phyloP scores from a whole-genome alignment of 768 basidiomycete species.

The Calocybe indica region DNA sequence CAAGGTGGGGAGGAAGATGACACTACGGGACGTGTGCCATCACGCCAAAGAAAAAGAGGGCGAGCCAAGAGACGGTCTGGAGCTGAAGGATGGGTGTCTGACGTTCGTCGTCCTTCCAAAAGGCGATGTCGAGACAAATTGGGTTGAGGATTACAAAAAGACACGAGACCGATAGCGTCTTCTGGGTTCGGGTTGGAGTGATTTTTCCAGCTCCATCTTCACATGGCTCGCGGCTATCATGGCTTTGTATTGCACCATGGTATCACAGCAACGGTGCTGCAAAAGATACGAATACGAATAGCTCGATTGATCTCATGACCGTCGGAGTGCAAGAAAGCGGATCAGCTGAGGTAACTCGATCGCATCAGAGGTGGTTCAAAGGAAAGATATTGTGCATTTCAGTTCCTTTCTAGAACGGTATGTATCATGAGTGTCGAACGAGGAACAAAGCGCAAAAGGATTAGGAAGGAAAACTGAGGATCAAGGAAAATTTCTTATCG shows the following conservation, averaged over 20 bases:
- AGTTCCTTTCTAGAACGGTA: too few relatives aligned
- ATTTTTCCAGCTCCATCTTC: background rate
- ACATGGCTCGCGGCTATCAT: background rate
- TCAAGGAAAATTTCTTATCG: too few relatives aligned
- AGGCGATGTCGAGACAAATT: constrained; percentile 70
- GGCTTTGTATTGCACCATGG: background rate
- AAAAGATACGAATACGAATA: too few relatives aligned
- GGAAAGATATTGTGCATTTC: too few relatives aligned
- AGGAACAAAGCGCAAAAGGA: too few relatives aligned
- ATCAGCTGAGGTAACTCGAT: too few relatives aligned
- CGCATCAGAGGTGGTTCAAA: too few relatives aligned
- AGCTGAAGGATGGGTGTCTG: constrained; percentile 77
- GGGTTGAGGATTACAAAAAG: constrained; percentile 86
- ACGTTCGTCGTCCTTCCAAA: constrained; percentile 76
- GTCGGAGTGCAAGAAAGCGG: too few relatives aligned
- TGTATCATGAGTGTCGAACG: too few relatives aligned
- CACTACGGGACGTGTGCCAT: constrained; percentile 67
- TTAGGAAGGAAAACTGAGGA: too few relatives aligned
- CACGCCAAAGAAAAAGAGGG: constrained; percentile 57
- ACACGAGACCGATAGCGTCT: constrained; percentile 21
- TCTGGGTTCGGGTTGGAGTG: background rate
- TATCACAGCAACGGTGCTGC: too few relatives aligned
- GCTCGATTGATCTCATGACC: too few relatives aligned
- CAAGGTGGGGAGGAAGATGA: constrained; percentile 91
- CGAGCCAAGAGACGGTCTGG: constrained; percentile 69